These are phyloP conservation scores for Rosa chinensis DNA, from an alignment of 306 rosid species.

Conservation along the genomic window DNA sequence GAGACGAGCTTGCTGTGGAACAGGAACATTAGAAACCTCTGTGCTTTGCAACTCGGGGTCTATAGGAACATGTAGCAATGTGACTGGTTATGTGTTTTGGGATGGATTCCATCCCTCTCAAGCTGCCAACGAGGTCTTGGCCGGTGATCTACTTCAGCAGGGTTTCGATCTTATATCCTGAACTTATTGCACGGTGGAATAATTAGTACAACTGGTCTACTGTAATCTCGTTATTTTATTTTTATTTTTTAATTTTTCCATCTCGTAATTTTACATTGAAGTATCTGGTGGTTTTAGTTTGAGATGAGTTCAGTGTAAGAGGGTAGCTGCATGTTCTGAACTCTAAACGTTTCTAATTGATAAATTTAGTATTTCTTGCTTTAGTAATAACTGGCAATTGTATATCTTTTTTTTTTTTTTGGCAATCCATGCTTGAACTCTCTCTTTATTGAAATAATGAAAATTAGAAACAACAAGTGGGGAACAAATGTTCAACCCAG, in stretches of 20 bases:
- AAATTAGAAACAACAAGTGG: no score
- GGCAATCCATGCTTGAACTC: no score
- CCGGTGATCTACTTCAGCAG: slow-evolving; percentile 44
- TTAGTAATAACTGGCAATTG: neutral
- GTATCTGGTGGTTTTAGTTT: neutral
- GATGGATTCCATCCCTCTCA: slow-evolving; percentile 70
- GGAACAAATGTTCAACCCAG: no score
- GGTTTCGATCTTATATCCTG: slow-evolving; percentile 46
- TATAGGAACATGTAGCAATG: slow-evolving; percentile 55
- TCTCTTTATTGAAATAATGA: no score
- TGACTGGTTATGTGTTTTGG: slow-evolving; percentile 58
- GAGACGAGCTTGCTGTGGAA: slow-evolving; percentile 66
- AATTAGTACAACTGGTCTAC: neutral
- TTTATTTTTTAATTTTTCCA: neutral
- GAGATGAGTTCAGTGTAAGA: neutral
- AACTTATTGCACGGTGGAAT: neutral
- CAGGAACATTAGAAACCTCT: slow-evolving; percentile 61
- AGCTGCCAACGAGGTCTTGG: slow-evolving; percentile 56
- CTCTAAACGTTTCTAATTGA: neutral
- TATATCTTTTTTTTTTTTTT: no score
- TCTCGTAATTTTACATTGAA: neutral
- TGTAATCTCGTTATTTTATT: neutral
- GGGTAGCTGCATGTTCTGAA: neutral
- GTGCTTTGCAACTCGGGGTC: slow-evolving; percentile 53
- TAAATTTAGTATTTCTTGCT: neutral